Percentiles rank a stretch among this genome's conserved stretches.
phyloP scores from a whole-genome alignment of 768 basidiomycete genomes.

The Postia placenta region DNA sequence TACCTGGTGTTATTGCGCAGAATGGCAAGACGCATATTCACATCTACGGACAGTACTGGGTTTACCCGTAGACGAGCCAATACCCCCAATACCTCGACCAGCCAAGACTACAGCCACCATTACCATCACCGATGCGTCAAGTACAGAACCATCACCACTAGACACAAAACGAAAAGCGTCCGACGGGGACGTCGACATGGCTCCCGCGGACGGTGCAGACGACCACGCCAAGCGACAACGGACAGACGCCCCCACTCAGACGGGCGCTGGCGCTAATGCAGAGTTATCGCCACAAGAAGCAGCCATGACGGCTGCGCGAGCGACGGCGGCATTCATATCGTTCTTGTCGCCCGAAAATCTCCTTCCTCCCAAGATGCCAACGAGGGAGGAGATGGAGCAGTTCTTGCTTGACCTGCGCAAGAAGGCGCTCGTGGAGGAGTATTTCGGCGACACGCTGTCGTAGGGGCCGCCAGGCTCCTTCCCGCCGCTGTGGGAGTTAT shows the following conservation, averaged over 20 bases:
- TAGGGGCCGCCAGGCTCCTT: too few relatives aligned
- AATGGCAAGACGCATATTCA: slow-evolving; percentile 58
- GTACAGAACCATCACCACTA: slow-evolving; percentile 15
- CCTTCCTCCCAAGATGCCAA: slow-evolving; percentile 70
- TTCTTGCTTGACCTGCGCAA: slow-evolving; percentile 74
- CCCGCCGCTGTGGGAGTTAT: too few relatives aligned
- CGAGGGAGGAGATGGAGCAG: slow-evolving; percentile 70
- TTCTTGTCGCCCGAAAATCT: slow-evolving; percentile 73
- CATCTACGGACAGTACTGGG: slow-evolving; percentile 50
- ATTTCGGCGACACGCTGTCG: slow-evolving; percentile 35
- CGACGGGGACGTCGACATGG: slow-evolving; percentile 33
- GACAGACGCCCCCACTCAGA: slow-evolving; percentile 13
- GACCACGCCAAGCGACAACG: slow-evolving; percentile 28
- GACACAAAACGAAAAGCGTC: slow-evolving; percentile 52
- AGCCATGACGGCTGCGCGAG: slow-evolving; percentile 35
- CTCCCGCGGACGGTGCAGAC: slow-evolving; percentile 23
- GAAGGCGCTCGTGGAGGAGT: slow-evolving; percentile 77
- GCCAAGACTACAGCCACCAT: slow-evolving; percentile 16
- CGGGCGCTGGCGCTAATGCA: slow-evolving; percentile 5
- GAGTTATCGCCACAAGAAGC: slow-evolving; percentile 22
- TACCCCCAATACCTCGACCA: slow-evolving; percentile 46
- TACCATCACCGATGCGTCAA: slow-evolving; percentile 20
- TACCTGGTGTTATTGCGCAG: slow-evolving; percentile 27
- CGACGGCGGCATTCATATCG: slow-evolving; percentile 65
- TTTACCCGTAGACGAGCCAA: slow-evolving; percentile 43